phyloP scores from a whole-genome alignment of 108 stramenopile species.

The Schizochytrium sp. region DNA sequence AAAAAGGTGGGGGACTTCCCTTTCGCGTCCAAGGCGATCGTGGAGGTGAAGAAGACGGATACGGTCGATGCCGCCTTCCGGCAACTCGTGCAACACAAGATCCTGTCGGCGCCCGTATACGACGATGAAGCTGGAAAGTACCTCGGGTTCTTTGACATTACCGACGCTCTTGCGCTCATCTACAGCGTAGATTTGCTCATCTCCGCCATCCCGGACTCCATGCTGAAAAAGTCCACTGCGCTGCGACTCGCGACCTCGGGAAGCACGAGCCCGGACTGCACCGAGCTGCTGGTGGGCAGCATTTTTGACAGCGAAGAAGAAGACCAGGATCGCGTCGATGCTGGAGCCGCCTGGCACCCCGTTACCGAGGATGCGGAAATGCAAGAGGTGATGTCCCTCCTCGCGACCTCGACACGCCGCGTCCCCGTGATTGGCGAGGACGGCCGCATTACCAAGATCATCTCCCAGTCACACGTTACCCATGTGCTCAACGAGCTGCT shows the following conservation, averaged over 20 bases:
- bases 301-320: neutral
- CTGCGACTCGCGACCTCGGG: neutral
- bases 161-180: slow-evolving; percentile 9
- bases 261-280: neutral
- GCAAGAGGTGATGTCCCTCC: neutral
- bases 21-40: neutral
- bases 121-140: neutral
- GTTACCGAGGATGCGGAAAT: neutral
- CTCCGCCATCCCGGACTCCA: slow-evolving; percentile 2
- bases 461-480: neutral
- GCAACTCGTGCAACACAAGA: neutral
- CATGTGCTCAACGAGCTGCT: neutral
- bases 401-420: neutral
- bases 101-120: neutral
- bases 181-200: slow-evolving; percentile 14
- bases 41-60: slow-evolving; percentile 13
- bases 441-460: neutral
- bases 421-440: neutral
- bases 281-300: neutral
- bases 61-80: neutral
- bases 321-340: neutral
- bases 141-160: slow-evolving; percentile 6
- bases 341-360: neutral
- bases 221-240: slow-evolving; percentile 9
- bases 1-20: neutral